Conservation (phyloP, 1,284 basidiomycete species). For the Paramarasmius palmivorus region DNA sequence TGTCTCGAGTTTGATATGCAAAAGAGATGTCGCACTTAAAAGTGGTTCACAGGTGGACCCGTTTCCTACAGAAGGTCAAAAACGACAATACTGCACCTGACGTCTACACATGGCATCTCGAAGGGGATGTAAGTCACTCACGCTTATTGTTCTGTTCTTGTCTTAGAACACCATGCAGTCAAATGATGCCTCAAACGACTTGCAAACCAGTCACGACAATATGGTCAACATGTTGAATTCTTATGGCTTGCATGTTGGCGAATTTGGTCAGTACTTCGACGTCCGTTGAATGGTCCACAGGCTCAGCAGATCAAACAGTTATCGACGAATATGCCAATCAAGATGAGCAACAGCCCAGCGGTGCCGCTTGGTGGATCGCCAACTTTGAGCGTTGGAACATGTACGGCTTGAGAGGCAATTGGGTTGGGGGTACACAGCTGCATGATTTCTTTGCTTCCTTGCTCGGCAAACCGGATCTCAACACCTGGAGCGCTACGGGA, state of each 20-base stretch:
- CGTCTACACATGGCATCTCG: conserved; percentile 22
- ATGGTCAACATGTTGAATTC: conserved; percentile 20
- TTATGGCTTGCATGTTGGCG: conserved; percentile 12
- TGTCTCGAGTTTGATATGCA: neutral
- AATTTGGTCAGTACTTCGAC: conserved; percentile 15
- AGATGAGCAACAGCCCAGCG: conserved; percentile 18
- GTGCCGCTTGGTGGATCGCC: conserved; percentile 21
- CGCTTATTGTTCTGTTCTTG: neutral
- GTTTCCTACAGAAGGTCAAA: conserved; percentile 17
- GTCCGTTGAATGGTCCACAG: neutral
- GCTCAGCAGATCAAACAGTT: conserved; percentile 10
- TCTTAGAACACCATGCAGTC: conserved; percentile 10
- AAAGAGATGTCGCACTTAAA: neutral
- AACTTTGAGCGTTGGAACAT: conserved; percentile 11
- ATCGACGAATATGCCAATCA: conserved; percentile 22
- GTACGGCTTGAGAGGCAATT: conserved; percentile 14
- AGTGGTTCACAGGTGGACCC: conserved; percentile 18
- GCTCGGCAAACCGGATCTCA: conserved; percentile 16
- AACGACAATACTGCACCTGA: conserved; percentile 18
- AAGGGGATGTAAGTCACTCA: conserved; percentile 17
- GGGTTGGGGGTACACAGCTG: conserved; percentile 17
- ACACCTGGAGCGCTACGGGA: conserved; percentile 16
- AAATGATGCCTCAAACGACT: conserved; percentile 19
- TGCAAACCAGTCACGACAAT: conserved; percentile 18
- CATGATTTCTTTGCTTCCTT: conserved; percentile 22